These are phyloP conservation scores for Gossypium laxum DNA, from an alignment of 441 rosid genomes.

Conservation along the genomic window DNA sequence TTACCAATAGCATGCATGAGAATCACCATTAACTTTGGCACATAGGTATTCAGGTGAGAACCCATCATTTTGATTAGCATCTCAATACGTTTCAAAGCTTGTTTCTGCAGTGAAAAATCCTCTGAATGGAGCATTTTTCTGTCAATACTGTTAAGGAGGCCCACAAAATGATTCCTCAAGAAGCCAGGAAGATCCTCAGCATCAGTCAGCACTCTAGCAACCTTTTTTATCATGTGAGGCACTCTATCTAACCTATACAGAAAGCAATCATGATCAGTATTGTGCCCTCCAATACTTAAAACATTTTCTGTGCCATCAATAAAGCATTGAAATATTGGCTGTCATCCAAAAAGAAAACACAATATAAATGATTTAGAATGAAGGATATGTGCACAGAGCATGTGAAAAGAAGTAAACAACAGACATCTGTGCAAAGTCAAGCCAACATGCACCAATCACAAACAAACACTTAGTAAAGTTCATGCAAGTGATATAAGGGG, in stretches of 20 bases:
- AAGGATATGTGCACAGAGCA: not conserved
- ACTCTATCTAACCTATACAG: conserved; percentile 63
- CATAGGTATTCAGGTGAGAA: conserved; percentile 71
- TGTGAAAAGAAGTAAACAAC: not conserved
- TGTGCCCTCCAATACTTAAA: conserved; percentile 6
- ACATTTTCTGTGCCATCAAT: not conserved
- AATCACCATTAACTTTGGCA: conserved; percentile 94
- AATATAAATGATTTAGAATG: not conserved
- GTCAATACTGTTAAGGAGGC: conserved; percentile 90
- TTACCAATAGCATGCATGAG: conserved; percentile 88
- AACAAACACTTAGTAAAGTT: not conserved
- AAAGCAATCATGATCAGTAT: conserved; percentile 15
- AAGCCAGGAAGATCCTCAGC: conserved; percentile 78
- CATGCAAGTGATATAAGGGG: not conserved
- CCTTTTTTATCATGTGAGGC: conserved; percentile 72
- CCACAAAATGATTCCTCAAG: conserved; percentile 93
- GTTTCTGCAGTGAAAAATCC: conserved; percentile 66
- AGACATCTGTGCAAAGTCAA: not conserved
- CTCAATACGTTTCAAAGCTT: conserved; percentile 85
- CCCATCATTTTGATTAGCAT: conserved; percentile 96
- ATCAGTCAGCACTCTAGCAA: conserved; percentile 70
- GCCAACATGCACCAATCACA: not conserved
- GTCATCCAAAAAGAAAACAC: not conserved
- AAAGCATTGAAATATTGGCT: conserved; percentile 3
- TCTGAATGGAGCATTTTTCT: conserved; percentile 89